phyloP scores from a whole-genome alignment of 371 early-diverging fungal species.

The Fennellomyces sp. region DNA sequence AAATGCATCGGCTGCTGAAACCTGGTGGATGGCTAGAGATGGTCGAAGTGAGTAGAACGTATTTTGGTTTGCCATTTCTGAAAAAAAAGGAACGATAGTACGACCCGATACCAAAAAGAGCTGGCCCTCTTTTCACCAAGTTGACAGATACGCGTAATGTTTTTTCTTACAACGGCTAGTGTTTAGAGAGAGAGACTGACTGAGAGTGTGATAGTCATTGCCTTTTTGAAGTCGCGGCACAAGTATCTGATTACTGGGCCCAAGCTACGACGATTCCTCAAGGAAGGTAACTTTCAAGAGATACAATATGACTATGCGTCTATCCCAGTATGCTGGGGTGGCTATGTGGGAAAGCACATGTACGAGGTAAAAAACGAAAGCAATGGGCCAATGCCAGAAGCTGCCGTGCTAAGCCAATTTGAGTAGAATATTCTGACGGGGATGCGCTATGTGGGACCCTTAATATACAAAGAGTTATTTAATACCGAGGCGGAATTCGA shows the following conservation, averaged over 20 bases:
- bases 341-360: slow-evolving; percentile 39
- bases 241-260: slow-evolving; percentile 21
- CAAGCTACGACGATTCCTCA: slow-evolving; percentile 14
- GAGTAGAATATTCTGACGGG: slow-evolving; percentile 15
- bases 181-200: neutral
- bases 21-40: slow-evolving; percentile 43
- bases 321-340: slow-evolving; percentile 47
- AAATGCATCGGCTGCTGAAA: slow-evolving; percentile 32
- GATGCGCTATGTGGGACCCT: slow-evolving; percentile 23
- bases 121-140: slow-evolving; percentile 18
- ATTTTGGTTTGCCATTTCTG: neutral
- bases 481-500: slow-evolving; percentile 21
- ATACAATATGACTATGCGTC: slow-evolving; percentile 36
- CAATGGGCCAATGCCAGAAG: neutral
- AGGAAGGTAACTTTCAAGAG: slow-evolving; percentile 27
- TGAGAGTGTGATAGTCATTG: slow-evolving; percentile 1
- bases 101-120: slow-evolving; percentile 19
- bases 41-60: slow-evolving; percentile 22
- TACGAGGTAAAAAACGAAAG: slow-evolving; percentile 32
- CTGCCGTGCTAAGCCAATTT: neutral
- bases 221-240: slow-evolving; percentile 2
- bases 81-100: slow-evolving; percentile 4
- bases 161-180: no score
- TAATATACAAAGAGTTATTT: slow-evolving; percentile 17
- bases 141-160: slow-evolving; percentile 6